Conservation (phyloP, 2,329 filamentous ascomycete species). For the Penicillium brevicompactum region DNA sequence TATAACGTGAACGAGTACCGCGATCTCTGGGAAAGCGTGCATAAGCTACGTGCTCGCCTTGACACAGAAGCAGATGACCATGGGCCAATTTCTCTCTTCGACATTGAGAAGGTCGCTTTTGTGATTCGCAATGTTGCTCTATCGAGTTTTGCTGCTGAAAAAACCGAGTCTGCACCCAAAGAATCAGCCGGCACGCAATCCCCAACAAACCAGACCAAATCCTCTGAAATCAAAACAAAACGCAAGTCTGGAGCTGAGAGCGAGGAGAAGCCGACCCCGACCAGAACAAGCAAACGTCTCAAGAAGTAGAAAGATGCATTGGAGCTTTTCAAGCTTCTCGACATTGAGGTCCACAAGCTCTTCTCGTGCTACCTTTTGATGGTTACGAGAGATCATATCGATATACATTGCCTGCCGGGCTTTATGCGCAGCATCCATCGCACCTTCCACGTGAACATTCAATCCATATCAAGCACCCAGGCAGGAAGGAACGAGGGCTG, state of each 20-base stretch:
- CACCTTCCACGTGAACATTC: no score
- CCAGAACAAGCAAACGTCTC: not conserved
- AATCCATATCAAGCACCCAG: no score
- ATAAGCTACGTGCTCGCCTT: slow-evolving; percentile 25
- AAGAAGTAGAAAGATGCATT: not conserved
- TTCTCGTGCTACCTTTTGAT: no score
- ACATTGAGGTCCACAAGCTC: no score
- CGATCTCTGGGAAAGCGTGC: slow-evolving; percentile 32
- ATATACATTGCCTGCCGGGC: no score
- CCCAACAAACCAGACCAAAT: not conserved
- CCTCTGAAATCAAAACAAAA: not conserved
- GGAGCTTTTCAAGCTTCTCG: not conserved
- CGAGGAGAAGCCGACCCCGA: not conserved
- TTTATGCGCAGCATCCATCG: no score
- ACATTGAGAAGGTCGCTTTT: slow-evolving; percentile 43
- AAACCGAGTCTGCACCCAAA: not conserved
- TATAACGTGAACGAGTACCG: slow-evolving; percentile 45
- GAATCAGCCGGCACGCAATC: not conserved
- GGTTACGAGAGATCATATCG: no score
- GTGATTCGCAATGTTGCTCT: slow-evolving; percentile 38
- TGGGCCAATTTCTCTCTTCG: slow-evolving; percentile 26
- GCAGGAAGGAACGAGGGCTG: no score
- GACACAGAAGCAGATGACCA: slow-evolving; percentile 5
- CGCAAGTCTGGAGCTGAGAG: not conserved
- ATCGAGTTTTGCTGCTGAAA: slow-evolving; percentile 20